phyloP scores from a whole-genome alignment of 2,329 filamentous ascomycete genomes.

The Akanthomyces uredinophilus region DNA sequence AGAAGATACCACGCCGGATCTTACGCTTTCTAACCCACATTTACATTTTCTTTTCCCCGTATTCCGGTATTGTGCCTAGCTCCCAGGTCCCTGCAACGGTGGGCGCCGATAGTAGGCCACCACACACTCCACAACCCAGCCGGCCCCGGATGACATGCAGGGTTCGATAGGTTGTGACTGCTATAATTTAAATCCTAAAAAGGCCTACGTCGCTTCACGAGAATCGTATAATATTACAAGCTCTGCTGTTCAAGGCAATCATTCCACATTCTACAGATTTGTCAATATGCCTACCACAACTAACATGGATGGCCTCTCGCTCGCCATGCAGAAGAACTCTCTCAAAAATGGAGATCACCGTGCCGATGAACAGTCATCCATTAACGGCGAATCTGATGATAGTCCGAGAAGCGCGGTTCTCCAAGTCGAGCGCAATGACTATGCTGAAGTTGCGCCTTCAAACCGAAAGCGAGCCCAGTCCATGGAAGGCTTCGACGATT shows the following conservation, averaged over 20 bases:
- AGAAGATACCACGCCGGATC: too few relatives aligned
- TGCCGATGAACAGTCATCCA: background rate
- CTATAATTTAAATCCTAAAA: background rate
- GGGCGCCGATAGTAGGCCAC: background rate
- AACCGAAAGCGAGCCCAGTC: background rate
- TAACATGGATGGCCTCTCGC: background rate
- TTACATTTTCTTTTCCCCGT: background rate
- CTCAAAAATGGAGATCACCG: background rate
- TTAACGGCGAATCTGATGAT: background rate
- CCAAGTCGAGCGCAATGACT: conserved; percentile 10
- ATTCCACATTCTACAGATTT: background rate
- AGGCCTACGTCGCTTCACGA: background rate
- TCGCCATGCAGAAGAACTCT: background rate
- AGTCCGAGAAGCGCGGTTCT: background rate
- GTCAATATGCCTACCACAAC: background rate
- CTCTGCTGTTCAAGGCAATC: too few relatives aligned
- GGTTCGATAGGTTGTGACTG: too few relatives aligned
- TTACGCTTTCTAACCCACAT: background rate
- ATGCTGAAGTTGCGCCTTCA: background rate
- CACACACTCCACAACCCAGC: background rate
- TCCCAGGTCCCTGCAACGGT: background rate
- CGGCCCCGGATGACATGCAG: background rate
- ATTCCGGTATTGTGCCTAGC: background rate
- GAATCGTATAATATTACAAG: background rate
- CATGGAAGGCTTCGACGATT: conserved; percentile 7